Percentiles rank a stretch among this genome's conserved stretches.
phyloP scores from a whole-genome alignment of 768 basidiomycete species.

The Pisolithus microcarpus region DNA sequence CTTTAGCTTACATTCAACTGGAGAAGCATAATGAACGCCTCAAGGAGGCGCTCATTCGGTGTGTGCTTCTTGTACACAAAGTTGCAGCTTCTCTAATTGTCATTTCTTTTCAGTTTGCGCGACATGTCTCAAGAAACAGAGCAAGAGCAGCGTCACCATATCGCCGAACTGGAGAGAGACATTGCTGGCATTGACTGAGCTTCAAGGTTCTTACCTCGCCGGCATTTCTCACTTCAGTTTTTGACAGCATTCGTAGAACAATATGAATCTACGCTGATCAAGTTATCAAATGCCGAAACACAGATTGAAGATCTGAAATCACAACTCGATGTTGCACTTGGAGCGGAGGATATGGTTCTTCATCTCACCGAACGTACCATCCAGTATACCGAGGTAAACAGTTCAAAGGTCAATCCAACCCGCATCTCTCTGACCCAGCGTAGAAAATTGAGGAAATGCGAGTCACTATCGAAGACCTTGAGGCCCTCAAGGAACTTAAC shows the following conservation, averaged over 20 bases:
- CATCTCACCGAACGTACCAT: slow-evolving; percentile 92
- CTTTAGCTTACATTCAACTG: slow-evolving; percentile 72
- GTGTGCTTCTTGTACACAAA: slow-evolving; percentile 8
- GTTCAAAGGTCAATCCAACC: no score
- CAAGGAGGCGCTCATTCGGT: slow-evolving; percentile 90
- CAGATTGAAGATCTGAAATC: slow-evolving; percentile 91
- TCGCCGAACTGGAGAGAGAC: slow-evolving; percentile 88
- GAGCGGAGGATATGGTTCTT: slow-evolving; percentile 94
- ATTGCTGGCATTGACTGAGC: slow-evolving; percentile 66
- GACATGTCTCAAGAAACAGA: slow-evolving; percentile 88
- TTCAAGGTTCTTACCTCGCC: slow-evolving; percentile 53
- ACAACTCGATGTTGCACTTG: slow-evolving; percentile 91
- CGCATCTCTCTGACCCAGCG: not conserved
- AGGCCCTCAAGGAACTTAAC: slow-evolving; percentile 90
- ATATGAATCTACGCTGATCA: slow-evolving; percentile 72
- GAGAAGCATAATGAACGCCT: slow-evolving; percentile 95
- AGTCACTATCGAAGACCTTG: slow-evolving; percentile 91
- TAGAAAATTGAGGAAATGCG: slow-evolving; percentile 98
- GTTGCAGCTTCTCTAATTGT: not conserved
- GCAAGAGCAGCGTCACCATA: slow-evolving; percentile 69
- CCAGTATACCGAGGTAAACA: slow-evolving; percentile 74
- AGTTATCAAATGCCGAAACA: slow-evolving; percentile 80
- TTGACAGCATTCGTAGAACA: slow-evolving; percentile 42
- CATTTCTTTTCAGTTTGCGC: slow-evolving; percentile 49
- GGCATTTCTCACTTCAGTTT: not conserved